A percentile compares a stretch with the other conserved stretches of the same genome.
Evolutionary conservation across 306 rosid genomes (phyloP).

Genomic region (Cucurbita maxima): DNA sequence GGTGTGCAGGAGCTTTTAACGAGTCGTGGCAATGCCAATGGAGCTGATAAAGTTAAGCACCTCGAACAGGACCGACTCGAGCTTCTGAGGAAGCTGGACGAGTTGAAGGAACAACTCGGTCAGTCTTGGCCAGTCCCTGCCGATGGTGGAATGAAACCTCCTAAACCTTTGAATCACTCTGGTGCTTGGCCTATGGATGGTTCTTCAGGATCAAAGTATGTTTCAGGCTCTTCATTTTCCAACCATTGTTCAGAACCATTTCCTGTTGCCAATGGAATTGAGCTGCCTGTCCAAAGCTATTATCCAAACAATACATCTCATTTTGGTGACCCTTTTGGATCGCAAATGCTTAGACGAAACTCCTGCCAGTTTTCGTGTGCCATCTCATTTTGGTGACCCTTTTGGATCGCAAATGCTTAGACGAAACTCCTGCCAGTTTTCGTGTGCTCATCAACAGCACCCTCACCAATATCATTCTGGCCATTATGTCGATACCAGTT

Average conservation of each 20-base stretch:
- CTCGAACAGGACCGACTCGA: constrained; percentile 81
- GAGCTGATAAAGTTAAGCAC: constrained; percentile 32
- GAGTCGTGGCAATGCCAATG: constrained; percentile 31
- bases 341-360: constrained; percentile 36
- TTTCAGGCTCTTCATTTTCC: constrained; percentile 37
- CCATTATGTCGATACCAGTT: constrained; percentile 27
- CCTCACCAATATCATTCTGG: constrained; percentile 63
- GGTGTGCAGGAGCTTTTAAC: constrained; percentile 37
- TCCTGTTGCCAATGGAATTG: constrained; percentile 47
- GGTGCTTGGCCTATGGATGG: constrained; percentile 39
- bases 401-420: constrained; percentile 31
- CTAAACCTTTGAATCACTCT: constrained; percentile 36
- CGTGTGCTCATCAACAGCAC: constrained; percentile 36
- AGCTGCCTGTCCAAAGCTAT: constrained; percentile 27
- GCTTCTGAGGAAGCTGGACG: constrained; percentile 82
- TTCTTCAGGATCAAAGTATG: constrained; percentile 31
- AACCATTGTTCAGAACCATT: constrained; percentile 37
- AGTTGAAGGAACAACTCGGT: constrained; percentile 62
- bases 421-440: constrained; percentile 34
- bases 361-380: constrained; percentile 32
- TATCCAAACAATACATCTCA: constrained; percentile 37
- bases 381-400: constrained; percentile 58
- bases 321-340: constrained; percentile 51
- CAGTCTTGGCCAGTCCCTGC: constrained; percentile 30
- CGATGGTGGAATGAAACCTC: constrained; percentile 36